A percentile compares a stretch with the other conserved stretches of the same genome.
Conservation (phyloP, 495 filamentous ascomycete genomes). For the Halenospora varia region DNA sequence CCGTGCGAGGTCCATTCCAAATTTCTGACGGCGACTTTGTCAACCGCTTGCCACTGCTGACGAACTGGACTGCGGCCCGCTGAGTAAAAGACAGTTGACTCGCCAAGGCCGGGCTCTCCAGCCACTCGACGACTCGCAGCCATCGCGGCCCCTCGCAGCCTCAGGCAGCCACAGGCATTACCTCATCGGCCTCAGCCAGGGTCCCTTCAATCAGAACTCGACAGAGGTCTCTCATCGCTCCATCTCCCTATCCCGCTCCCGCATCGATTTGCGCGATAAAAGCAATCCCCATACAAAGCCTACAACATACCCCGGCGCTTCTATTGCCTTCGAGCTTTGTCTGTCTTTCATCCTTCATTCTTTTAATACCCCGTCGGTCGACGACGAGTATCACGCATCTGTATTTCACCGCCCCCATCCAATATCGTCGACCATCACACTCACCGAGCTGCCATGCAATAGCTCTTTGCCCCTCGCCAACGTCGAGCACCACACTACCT, state of each 20-base stretch:
- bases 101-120: neutral
- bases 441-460: neutral
- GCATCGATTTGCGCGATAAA: neutral
- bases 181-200: no score
- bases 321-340: neutral
- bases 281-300: neutral
- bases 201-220: neutral
- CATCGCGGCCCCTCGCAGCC: neutral
- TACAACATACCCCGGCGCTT: neutral
- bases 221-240: neutral
- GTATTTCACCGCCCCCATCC: neutral
- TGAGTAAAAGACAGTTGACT: neutral
- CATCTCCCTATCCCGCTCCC: neutral
- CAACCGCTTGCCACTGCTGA: neutral
- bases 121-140: neutral
- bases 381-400: neutral
- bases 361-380: neutral
- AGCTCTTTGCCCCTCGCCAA: neutral
- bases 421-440: neutral
- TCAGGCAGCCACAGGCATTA: no score
- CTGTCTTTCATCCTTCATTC: neutral
- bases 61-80: neutral
- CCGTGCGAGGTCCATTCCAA: neutral
- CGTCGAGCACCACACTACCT: neutral
- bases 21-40: neutral